These are phyloP conservation scores for Mycena floridula DNA, from an alignment of 768 basidiomycete species.

Conservation along the genomic window DNA sequence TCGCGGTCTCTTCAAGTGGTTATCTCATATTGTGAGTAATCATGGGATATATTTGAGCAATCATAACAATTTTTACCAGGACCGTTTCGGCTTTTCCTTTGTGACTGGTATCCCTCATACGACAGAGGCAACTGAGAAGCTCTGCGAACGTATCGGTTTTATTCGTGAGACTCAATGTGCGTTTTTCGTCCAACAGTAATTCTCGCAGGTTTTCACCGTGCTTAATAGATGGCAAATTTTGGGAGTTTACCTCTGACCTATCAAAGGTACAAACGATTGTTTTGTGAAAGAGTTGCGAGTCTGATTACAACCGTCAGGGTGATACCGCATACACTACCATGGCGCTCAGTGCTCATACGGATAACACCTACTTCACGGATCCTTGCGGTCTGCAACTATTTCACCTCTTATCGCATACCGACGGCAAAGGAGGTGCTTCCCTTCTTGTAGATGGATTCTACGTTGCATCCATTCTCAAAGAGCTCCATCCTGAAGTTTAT, in stretches of 20 bases:
- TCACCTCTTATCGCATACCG: conserved; percentile 81
- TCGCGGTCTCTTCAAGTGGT: conserved; percentile 71
- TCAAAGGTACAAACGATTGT: too few species aligned
- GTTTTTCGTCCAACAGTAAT: conserved; percentile 5
- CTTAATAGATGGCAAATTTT: conserved; percentile 80
- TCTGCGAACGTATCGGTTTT: conserved; percentile 73
- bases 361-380: conserved; percentile 73
- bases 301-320: too few species aligned
- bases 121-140: conserved; percentile 77
- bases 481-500: conserved; percentile 68
- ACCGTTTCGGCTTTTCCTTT: conserved; percentile 86
- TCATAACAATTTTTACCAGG: conserved; percentile 33
- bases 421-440: conserved; percentile 79
- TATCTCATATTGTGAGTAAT: conserved; percentile 65
- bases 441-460: conserved; percentile 97
- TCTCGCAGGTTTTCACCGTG: conserved; percentile 3
- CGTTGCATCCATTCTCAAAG: conserved; percentile 72
- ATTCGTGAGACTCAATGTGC: conserved; percentile 76
- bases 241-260: conserved; percentile 93
- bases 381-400: conserved; percentile 95
- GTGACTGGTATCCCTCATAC: conserved; percentile 75
- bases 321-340: conserved; percentile 93
- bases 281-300: too few species aligned
- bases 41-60: background rate
- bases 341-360: conserved; percentile 78